Evolutionary conservation across 2,329 filamentous ascomycete species (phyloP).

Genomic region (Lithohypha guttulata): DNA sequence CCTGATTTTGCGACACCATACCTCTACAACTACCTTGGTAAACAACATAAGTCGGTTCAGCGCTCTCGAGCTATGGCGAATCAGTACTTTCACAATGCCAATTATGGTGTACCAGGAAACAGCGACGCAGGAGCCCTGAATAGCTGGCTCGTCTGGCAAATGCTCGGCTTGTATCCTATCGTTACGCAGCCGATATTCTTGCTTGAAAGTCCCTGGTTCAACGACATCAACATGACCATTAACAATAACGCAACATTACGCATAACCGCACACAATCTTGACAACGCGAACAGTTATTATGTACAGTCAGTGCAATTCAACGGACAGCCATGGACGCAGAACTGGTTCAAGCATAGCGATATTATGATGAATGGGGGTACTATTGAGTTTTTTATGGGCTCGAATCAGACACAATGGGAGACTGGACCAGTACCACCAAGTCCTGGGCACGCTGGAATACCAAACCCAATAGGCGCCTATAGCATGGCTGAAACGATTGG

Average conservation of each 20-base stretch:
- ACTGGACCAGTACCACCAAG: slow-evolving; percentile 42
- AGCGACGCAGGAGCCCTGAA: too few species aligned
- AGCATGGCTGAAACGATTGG: background rate
- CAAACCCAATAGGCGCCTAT: background rate
- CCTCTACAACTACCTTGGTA: too few species aligned
- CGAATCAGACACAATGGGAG: slow-evolving; percentile 36
- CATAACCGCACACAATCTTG: slow-evolving; percentile 37
- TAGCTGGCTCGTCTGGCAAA: too few species aligned
- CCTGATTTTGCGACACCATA: too few species aligned
- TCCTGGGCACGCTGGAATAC: slow-evolving; percentile 29
- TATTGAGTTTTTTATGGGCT: slow-evolving; percentile 38
- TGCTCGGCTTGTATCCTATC: too few species aligned
- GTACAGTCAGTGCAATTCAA: slow-evolving; percentile 46
- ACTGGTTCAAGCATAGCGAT: slow-evolving; percentile 47
- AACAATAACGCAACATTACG: slow-evolving; percentile 29
- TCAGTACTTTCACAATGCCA: too few species aligned
- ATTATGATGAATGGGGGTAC: slow-evolving; percentile 31
- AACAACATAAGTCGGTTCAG: too few species aligned
- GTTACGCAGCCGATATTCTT: too few species aligned
- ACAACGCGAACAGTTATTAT: slow-evolving; percentile 36
- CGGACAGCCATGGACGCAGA: slow-evolving; percentile 40
- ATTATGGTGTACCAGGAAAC: too few species aligned
- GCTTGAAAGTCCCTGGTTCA: slow-evolving; percentile 37
- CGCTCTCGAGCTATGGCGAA: too few species aligned
- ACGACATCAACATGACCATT: slow-evolving; percentile 27